Evolutionary conservation across 2,329 filamentous ascomycete genomes (phyloP), one percentile per base, ranked within the genome.

Genomic region (Knoxdaviesia capensis): DNA sequence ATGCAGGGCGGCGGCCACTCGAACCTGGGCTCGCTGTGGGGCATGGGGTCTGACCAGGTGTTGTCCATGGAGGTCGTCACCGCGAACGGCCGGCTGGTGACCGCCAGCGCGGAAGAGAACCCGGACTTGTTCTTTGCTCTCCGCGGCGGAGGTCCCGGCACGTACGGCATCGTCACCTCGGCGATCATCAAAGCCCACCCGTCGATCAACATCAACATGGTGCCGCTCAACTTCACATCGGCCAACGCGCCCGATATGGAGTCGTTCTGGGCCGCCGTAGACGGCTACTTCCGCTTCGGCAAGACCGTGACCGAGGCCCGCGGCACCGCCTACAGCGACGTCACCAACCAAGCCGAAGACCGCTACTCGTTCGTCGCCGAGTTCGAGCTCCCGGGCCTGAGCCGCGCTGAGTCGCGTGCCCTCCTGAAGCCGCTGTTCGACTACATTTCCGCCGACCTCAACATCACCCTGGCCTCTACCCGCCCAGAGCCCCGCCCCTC

Each of bases 1-100:
- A 64, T 59, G 7, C 68, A 71, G 53, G 70, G 69, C 7, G 71
- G 68, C 30, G 72, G 72, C 0, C 68, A 72, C 49, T 63, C 60
- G 3, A 56, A 62, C 1, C 55, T 75, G 3, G 44, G 44, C 28
- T 43, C 42, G n/a, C 41, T 29, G 38, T 42, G 47, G 40, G 60
- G 71, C 46, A 61, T 71, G 52, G 67, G 57, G 3, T 58, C 63
- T 6, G 67, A 71, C 49, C 61, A 69, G 46, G 57, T 67, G 6
- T 54, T 71, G 10, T 55, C 60, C 31, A 55, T 66, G 45, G 58
- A 71, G 43, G 57, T 70, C 9, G 61, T 71, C 6, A 62, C 61
- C 5, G 58, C 64, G 7, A 58, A 60, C 44, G 67, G 68, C 9
- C 48, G 53, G 5, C 56, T 63, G 28, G 52, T 67, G 4, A 60